Percentiles rank a stretch among this genome's conserved stretches.
phyloP scores from a whole-genome alignment of 306 rosid species.

The Glycyrrhiza uralensis region DNA sequence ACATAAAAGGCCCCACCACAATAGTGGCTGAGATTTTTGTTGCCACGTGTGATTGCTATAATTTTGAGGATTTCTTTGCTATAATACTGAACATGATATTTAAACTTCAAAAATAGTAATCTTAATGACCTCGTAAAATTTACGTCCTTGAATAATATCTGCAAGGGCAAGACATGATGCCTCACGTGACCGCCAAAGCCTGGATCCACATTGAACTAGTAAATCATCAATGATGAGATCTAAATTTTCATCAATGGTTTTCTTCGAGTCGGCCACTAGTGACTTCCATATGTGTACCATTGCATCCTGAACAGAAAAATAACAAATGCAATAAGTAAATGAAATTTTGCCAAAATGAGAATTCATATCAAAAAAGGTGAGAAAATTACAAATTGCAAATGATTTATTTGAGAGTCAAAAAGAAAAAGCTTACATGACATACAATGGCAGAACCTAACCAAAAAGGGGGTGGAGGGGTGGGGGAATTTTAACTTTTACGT shows the following conservation, averaged over 20 bases:
- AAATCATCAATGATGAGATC: conserved; percentile 80
- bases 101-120: conserved; percentile 11
- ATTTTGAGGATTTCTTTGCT: background rate
- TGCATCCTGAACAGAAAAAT: conserved; percentile 68
- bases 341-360: conserved; percentile 9
- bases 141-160: conserved; percentile 89
- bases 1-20: background rate
- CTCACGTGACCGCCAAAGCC: conserved; percentile 98
- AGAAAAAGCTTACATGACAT: background rate
- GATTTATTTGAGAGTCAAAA: background rate
- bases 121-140: conserved; percentile 67
- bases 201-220: conserved; percentile 80
- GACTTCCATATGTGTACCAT: conserved; percentile 99
- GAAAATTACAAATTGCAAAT: conserved; percentile 3
- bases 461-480: no score
- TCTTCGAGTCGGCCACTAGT: conserved; percentile 89
- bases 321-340: conserved; percentile 20
- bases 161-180: conserved; percentile 92
- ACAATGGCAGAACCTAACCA: background rate
- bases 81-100: background rate
- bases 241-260: conserved; percentile 81
- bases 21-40: background rate
- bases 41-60: conserved; percentile 1
- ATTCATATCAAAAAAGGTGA: background rate
- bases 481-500: background rate